These are phyloP conservation scores for Gracilaria gracilis DNA, from an alignment of 23 red algal genomes.

Conservation along the genomic window DNA sequence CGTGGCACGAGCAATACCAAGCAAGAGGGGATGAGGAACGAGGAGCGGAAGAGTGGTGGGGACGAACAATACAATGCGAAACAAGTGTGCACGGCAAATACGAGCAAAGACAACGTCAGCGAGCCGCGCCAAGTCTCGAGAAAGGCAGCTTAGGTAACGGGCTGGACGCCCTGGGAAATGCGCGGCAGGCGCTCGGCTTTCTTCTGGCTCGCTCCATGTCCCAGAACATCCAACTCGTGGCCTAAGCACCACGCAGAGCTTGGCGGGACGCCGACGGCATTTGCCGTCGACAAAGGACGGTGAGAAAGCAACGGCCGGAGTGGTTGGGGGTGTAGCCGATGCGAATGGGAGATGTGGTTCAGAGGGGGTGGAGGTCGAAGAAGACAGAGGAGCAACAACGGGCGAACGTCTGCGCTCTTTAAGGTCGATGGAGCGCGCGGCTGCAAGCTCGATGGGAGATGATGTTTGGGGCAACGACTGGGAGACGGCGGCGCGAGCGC, in stretches of 20 bases:
- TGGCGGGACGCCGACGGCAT: not conserved
- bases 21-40: not conserved
- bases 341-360: not conserved
- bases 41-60: not conserved
- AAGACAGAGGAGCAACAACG: too few species aligned
- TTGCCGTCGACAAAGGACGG: not conserved
- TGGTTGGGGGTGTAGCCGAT: not conserved
- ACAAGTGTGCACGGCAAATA: not conserved
- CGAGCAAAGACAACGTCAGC: not conserved
- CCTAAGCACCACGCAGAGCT: not conserved
- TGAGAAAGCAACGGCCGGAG: not conserved
- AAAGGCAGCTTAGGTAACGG: constrained; percentile 14
- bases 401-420: not conserved
- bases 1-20: not conserved
- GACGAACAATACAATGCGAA: not conserved
- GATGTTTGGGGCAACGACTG: not conserved
- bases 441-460: not conserved
- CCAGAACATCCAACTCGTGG: constrained; percentile 48
- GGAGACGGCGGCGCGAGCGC: too few species aligned
- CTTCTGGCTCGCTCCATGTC: not conserved
- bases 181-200: not conserved
- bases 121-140: constrained; percentile 9
- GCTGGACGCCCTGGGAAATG: constrained; percentile 34
- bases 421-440: not conserved
- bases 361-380: not conserved